Conservation (phyloP, 495 filamentous ascomycete species). For the Trichoderma asperelloides region DNA sequence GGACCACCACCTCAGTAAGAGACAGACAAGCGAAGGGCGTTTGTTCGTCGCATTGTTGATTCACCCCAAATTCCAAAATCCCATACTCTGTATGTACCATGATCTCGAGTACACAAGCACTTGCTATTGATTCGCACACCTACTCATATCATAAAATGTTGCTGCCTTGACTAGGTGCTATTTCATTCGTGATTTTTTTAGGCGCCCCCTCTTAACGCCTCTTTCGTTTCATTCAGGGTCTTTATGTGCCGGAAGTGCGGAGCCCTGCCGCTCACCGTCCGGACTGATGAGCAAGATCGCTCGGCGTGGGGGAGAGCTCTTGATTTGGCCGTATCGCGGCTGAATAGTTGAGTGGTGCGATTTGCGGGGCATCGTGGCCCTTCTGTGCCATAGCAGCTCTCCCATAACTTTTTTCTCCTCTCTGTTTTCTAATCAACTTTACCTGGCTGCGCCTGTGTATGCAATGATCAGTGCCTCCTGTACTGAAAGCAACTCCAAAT, state of each 20-base stretch:
- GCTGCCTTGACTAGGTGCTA: neutral
- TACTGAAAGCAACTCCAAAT: too few species aligned
- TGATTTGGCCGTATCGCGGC: neutral
- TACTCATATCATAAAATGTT: neutral
- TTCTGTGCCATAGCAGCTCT: neutral
- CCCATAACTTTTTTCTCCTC: neutral
- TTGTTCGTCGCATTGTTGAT: neutral
- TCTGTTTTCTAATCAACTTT: neutral
- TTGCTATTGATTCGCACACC: too few species aligned
- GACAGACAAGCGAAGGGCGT: neutral
- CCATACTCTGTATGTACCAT: too few species aligned
- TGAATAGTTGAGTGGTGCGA: neutral
- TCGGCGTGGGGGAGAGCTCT: neutral
- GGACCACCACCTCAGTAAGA: neutral
- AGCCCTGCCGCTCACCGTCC: neutral
- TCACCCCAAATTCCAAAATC: too few species aligned
- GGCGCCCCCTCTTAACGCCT: neutral
- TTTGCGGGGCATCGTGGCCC: neutral
- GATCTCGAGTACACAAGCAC: too few species aligned
- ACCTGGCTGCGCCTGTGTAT: too few species aligned
- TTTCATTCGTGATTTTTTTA: too few species aligned
- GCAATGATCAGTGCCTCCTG: too few species aligned
- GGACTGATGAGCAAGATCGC: neutral
- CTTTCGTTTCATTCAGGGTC: neutral
- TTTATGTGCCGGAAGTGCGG: slow-evolving; percentile 1